Evolutionary conservation across 2,329 filamentous ascomycete species (phyloP).

Genomic region (Neocucurbitaria cava): DNA sequence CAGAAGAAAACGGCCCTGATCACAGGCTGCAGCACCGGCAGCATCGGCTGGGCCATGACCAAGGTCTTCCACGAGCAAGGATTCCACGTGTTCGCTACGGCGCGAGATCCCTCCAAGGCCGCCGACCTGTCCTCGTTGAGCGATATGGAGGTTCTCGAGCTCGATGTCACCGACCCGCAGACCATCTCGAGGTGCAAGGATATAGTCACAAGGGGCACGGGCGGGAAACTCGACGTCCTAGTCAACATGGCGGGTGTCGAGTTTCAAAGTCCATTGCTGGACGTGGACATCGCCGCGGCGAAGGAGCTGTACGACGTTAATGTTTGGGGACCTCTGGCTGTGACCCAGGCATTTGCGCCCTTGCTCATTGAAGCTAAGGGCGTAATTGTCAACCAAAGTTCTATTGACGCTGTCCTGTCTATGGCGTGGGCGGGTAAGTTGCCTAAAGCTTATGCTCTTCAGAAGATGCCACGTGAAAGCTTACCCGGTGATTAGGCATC

Average conservation of each 20-base stretch:
- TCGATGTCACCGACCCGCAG: constrained; percentile 6
- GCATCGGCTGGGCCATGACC: constrained; percentile 63
- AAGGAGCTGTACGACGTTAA: not conserved
- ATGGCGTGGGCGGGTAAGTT: not conserved
- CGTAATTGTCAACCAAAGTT: not conserved
- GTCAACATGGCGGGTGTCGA: constrained; percentile 59
- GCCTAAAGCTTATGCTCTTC: too few relatives aligned
- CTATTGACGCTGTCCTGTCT: not conserved
- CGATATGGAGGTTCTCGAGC: not conserved
- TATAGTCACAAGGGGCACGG: constrained; percentile 32
- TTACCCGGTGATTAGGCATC: not conserved
- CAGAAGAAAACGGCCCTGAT: not conserved
- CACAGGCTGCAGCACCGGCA: constrained; percentile 40
- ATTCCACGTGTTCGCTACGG: constrained; percentile 21
- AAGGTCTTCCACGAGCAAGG: constrained; percentile 58
- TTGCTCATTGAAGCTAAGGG: not conserved
- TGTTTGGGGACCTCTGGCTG: not conserved
- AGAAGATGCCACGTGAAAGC: too few relatives aligned
- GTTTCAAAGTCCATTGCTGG: not conserved
- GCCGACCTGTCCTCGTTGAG: not conserved
- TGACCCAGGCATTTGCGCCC: not conserved
- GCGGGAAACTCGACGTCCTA: constrained; percentile 58
- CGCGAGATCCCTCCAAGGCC: constrained; percentile 1
- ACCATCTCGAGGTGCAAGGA: constrained; percentile 1
- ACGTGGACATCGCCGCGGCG: not conserved